phyloP scores from a whole-genome alignment of 805 yeast species.

The Monosporozyma solicola region DNA sequence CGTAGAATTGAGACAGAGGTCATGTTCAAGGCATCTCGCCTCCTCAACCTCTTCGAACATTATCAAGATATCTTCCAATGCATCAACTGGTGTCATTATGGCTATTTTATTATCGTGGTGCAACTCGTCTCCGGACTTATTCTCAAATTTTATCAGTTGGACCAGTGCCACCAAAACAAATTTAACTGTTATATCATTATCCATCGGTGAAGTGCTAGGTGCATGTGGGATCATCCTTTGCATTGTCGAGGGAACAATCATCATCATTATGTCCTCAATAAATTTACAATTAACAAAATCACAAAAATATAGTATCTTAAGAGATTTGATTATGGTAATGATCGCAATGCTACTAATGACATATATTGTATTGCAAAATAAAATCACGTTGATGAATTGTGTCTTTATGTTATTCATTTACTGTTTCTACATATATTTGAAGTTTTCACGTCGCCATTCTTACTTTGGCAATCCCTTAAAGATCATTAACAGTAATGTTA shows the following conservation, averaged over 20 bases:
- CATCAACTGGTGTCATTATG: slow-evolving; percentile 18
- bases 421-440: slow-evolving; percentile 9
- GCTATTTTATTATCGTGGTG: slow-evolving; percentile 31
- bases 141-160: slow-evolving; percentile 32
- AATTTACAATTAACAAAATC: slow-evolving; percentile 9
- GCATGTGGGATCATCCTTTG: slow-evolving; percentile 32
- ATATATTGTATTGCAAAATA: slow-evolving; percentile 17
- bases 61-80: background rate
- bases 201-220: slow-evolving; percentile 31
- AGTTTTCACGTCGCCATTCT: slow-evolving; percentile 3
- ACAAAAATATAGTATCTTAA: slow-evolving; percentile 16
- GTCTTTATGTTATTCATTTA: slow-evolving; percentile 21
- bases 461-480: background rate
- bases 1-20: slow-evolving; percentile 13
- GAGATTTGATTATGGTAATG: slow-evolving; percentile 21
- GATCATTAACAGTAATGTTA: background rate
- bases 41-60: background rate
- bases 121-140: slow-evolving; percentile 31
- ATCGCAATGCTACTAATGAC: slow-evolving; percentile 19
- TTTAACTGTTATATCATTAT: slow-evolving; percentile 21
- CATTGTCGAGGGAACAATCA: slow-evolving; percentile 28
- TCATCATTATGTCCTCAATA: slow-evolving; percentile 21
- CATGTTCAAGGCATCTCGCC: background rate
- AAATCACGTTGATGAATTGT: slow-evolving; percentile 23
- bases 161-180: slow-evolving; percentile 10